Evolutionary conservation across 306 rosid genomes (phyloP).

Genomic region (Cicer cuneatum): DNA sequence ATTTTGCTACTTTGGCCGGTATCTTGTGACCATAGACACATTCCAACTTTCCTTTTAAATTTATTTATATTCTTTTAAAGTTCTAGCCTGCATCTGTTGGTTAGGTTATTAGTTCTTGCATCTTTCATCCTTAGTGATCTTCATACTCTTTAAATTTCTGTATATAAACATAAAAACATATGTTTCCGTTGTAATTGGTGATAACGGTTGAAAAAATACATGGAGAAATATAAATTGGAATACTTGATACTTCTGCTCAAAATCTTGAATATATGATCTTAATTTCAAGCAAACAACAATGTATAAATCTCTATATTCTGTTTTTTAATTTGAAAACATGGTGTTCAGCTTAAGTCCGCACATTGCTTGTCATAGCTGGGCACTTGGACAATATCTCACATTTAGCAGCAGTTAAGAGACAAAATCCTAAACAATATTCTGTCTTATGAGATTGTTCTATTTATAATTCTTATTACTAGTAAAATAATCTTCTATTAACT

Average conservation of each 20-base stretch:
- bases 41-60: conserved; percentile 24
- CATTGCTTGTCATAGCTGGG: too few species aligned
- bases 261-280: conserved; percentile 4
- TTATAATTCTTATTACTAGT: too few species aligned
- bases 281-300: conserved; percentile 7
- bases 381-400: too few species aligned
- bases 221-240: conserved; percentile 18
- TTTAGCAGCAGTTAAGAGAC: too few species aligned
- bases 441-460: too few species aligned
- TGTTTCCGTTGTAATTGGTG: conserved; percentile 17
- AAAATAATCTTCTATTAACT: too few species aligned
- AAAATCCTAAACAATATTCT: too few species aligned
- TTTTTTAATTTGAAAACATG: not conserved
- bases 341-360: too few species aligned
- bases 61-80: conserved; percentile 13
- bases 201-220: not conserved
- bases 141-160: conserved; percentile 20
- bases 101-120: conserved; percentile 18
- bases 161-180: conserved; percentile 15
- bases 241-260: conserved; percentile 10
- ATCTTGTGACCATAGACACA: conserved; percentile 17
- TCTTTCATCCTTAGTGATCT: conserved; percentile 29
- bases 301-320: not conserved
- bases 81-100: conserved; percentile 16
- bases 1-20: conserved; percentile 3